A percentile compares a stretch with the other conserved stretches of the same genome.
These are phyloP conservation scores for Phlebiopsis flavidoalba DNA, from an alignment of 768 basidiomycete genomes.

Conservation along the genomic window DNA sequence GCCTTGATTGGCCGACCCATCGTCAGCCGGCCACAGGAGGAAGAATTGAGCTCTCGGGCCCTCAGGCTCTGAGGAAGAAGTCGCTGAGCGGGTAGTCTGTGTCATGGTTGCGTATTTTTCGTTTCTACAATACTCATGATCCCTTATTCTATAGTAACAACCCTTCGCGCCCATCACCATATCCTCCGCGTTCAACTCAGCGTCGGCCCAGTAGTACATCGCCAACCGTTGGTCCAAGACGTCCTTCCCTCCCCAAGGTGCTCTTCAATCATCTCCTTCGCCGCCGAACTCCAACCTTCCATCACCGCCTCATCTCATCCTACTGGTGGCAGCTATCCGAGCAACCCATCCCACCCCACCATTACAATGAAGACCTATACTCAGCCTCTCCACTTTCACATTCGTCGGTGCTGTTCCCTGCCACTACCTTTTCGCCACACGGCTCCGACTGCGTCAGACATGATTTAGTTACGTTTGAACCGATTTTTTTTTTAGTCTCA, in stretches of 20 bases:
- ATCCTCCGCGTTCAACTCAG: slow-evolving; percentile 11
- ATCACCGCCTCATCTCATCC: not conserved
- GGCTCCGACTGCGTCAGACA: slow-evolving; percentile 21
- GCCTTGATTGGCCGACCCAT: slow-evolving; percentile 20
- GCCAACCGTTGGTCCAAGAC: slow-evolving; percentile 12
- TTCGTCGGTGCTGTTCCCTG: slow-evolving; percentile 35
- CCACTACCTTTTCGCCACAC: slow-evolving; percentile 16
- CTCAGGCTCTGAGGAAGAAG: slow-evolving; percentile 16
- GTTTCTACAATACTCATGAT: not conserved
- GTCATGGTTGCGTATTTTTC: not conserved
- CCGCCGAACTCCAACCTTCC: not conserved
- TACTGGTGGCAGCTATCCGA: slow-evolving; percentile 5
- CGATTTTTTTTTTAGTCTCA: too few relatives aligned
- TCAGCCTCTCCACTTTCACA: slow-evolving; percentile 35
- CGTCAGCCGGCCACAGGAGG: slow-evolving; percentile 13
- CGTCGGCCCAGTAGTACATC: slow-evolving; percentile 17
- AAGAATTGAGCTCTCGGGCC: slow-evolving; percentile 13
- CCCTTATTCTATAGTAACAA: slow-evolving; percentile 5
- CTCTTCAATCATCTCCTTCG: not conserved
- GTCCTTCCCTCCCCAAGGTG: slow-evolving; percentile 15
- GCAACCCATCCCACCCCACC: not conserved
- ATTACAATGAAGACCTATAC: slow-evolving; percentile 29
- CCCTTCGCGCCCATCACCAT: slow-evolving; percentile 5
- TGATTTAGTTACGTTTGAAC: slow-evolving; percentile 37
- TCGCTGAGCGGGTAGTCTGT: slow-evolving; percentile 24